Conservation (phyloP, 495 filamentous ascomycete genomes). For the Bryoglossum gracile region DNA sequence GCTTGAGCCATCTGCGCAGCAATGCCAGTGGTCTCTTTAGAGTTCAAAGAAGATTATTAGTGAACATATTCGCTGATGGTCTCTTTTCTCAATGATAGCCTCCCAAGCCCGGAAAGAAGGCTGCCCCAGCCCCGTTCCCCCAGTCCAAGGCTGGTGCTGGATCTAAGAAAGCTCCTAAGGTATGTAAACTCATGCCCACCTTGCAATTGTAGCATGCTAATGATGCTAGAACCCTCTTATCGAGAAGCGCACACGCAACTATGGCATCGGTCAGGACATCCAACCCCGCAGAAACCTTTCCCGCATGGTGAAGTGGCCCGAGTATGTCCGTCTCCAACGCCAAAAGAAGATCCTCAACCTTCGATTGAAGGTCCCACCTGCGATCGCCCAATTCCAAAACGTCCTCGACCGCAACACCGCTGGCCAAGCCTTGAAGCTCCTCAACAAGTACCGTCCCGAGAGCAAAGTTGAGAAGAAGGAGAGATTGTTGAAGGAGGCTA, state of each 20-base stretch:
- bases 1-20: constrained; percentile 67
- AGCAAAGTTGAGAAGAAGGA: constrained; percentile 99
- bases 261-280: constrained; percentile 97
- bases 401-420: constrained; percentile 98
- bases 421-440: constrained; percentile 93
- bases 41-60: constrained; percentile 82
- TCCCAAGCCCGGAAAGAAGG: constrained; percentile 92
- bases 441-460: constrained; percentile 99
- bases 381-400: constrained; percentile 95
- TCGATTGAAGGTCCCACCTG: constrained; percentile 96
- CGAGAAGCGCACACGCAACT: constrained; percentile 96
- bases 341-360: constrained; percentile 99
- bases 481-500: constrained; percentile 94
- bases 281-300: constrained; percentile 95
- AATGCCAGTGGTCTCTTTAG: constrained; percentile 75
- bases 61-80: constrained; percentile 80
- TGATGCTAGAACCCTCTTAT: constrained; percentile 85
- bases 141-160: constrained; percentile 73
- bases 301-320: constrained; percentile 99
- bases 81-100: constrained; percentile 99
- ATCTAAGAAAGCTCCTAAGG: constrained; percentile 93
- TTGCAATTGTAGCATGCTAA: constrained; percentile 27
- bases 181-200: constrained; percentile 37
- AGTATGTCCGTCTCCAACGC: constrained; percentile 97
- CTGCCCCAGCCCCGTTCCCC: constrained; percentile 92